These are phyloP conservation scores for Cadophora sp. DNA, from an alignment of 2,329 filamentous ascomycete species.

Conservation along the genomic window DNA sequence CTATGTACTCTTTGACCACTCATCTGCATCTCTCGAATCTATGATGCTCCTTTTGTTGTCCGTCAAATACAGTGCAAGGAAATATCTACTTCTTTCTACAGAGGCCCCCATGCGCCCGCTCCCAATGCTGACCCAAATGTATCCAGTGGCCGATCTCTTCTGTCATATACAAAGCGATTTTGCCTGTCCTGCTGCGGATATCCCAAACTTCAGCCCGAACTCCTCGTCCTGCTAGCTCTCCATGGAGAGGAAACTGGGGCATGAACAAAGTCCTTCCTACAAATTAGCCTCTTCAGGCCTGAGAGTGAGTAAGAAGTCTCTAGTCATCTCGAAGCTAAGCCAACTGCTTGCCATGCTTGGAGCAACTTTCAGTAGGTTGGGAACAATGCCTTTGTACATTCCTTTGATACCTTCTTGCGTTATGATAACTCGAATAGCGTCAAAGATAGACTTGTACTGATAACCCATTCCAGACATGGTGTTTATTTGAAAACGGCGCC, in stretches of 20 bases:
- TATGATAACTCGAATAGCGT: constrained; percentile 84
- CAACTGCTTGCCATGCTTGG: constrained; percentile 99
- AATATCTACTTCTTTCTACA: constrained; percentile 42
- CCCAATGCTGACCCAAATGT: constrained; percentile 34
- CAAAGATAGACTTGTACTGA: constrained; percentile 85
- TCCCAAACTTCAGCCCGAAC: neutral
- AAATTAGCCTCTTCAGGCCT: constrained; percentile 48
- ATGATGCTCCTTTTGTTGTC: constrained; percentile 31
- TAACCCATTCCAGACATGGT: constrained; percentile 99
- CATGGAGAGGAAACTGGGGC: neutral
- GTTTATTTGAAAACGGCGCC: constrained; percentile 96
- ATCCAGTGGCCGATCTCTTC: constrained; percentile 30
- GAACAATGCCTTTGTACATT: constrained; percentile 94
- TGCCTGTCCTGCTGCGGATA: constrained; percentile 27
- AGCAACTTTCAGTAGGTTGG: constrained; percentile 94
- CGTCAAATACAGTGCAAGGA: constrained; percentile 29
- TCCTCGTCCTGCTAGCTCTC: neutral
- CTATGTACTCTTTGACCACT: constrained; percentile 3
- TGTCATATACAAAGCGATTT: constrained; percentile 42
- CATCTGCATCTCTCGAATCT: constrained; percentile 21
- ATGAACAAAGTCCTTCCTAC: neutral
- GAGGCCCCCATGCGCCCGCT: constrained; percentile 38
- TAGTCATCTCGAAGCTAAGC: constrained; percentile 94
- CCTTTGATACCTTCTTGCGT: constrained; percentile 83
- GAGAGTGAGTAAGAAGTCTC: constrained; percentile 80